Base-by-base conservation (phyloP, 176 grass and related monocot species). In the Juncus effusus region DNA sequence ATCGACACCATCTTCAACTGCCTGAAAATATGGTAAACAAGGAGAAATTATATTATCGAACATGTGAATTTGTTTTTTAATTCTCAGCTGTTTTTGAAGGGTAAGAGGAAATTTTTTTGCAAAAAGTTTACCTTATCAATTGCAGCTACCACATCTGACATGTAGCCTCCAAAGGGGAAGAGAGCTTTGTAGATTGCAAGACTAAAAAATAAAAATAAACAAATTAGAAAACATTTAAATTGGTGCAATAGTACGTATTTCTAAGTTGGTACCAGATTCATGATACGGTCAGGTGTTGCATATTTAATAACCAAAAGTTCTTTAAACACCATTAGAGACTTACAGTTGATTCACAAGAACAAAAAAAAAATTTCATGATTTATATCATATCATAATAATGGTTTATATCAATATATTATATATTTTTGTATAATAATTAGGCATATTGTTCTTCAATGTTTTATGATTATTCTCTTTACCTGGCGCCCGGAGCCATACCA, bases 111-210 rank as follows among this genome's bases (percentile, higher is more conserved):
- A 42, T 70, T 77, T 56, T 47, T 57, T 44, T 47, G 62, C 51
- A 67, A 55, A 59, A 35, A 64, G 36, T 9, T 36, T 35, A 97
- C 93, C 88, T 92, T 81, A 55, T 97, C 85, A 52, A 97, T 72
- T 47, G 93, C 88, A 64, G 88, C 93, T 64, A 97, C 77, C 45
- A 97, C 85, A 73, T 97, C 93, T 80, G 88, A 91, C 80, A 90
- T 87, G 56, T 91, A 96, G 60, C 87, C 87, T 65, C 87, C 92
- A 61, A 96, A 96, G 74, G 87, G 66, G 66, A 88, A 96, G 35
- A 86, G 64, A 65, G 92, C 87, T 91, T 91, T 96, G 74, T 96
- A 96, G 71, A 91, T 79, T 57, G 87, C 79, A 69, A 91, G 84
- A 63, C 92, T 96, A 76, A 12, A 42, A 79, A 15, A 54, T 55